These are phyloP conservation scores for Melaleuca quinquenervia DNA, from an alignment of 345 rosid species.

Conservation along the genomic window DNA sequence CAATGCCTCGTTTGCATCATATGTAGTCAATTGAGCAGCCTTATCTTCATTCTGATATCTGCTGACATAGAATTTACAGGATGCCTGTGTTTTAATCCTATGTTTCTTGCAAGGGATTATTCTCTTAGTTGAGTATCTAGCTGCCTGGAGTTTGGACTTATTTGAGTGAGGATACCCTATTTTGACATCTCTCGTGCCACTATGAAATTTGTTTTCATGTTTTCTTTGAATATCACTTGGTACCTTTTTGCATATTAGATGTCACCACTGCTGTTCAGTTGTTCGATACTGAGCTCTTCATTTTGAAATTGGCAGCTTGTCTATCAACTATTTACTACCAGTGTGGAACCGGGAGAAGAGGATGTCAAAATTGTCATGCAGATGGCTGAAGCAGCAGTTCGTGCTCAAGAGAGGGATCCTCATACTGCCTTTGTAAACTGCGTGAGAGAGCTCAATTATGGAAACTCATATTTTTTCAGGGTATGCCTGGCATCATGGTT, in stretches of 20 bases:
- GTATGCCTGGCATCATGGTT: conserved; percentile 21
- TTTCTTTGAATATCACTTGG: background rate
- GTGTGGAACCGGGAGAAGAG: conserved; percentile 74
- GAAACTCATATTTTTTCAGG: conserved; percentile 86
- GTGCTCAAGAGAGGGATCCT: conserved; percentile 92
- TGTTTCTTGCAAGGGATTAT: background rate
- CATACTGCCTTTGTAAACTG: conserved; percentile 74
- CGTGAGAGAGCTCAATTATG: conserved; percentile 79
- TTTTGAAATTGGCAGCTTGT: conserved; percentile 54
- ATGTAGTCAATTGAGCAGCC: background rate
- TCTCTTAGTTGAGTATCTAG: background rate
- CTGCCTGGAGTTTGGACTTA: background rate
- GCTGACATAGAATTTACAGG: background rate
- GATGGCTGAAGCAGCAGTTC: conserved; percentile 81
- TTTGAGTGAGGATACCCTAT: background rate
- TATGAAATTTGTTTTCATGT: background rate
- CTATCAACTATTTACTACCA: conserved; percentile 70
- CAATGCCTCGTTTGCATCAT: background rate
- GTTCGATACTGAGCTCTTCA: background rate
- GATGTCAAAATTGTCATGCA: conserved; percentile 87
- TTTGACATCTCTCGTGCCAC: background rate
- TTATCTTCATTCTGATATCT: background rate
- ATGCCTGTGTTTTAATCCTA: background rate
- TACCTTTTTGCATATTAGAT: background rate
- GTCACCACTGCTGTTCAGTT: background rate